Evolutionary conservation across 2,329 filamentous ascomycete species (phyloP).

Genomic region (Botryotinia calthae): DNA sequence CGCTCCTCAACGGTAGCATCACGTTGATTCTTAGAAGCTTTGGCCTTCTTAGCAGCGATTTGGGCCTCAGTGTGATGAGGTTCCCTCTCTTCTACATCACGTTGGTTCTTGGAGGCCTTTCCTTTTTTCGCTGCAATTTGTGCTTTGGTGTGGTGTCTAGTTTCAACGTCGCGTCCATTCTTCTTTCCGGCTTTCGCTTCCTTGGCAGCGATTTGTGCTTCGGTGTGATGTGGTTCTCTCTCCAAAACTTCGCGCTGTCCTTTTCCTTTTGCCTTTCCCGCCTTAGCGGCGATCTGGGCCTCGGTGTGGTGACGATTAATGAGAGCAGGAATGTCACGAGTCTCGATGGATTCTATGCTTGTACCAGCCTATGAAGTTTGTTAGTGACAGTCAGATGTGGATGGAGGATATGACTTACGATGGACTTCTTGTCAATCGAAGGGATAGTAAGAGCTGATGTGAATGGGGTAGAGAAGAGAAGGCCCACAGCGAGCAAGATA

Average conservation of each 20-base stretch:
- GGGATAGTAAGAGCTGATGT: constrained; percentile 28
- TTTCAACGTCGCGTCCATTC: background rate
- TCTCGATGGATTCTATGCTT: constrained; percentile 13
- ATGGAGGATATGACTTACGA: constrained; percentile 17
- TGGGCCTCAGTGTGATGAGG: constrained; percentile 23
- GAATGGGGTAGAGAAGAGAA: constrained; percentile 34
- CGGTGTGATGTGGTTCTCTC: constrained; percentile 28
- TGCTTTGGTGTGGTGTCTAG: background rate
- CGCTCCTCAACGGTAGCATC: constrained; percentile 21
- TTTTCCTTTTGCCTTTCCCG: background rate
- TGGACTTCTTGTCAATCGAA: constrained; percentile 24
- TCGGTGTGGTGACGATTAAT: constrained; percentile 26
- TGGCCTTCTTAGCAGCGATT: constrained; percentile 28
- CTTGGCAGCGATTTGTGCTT: constrained; percentile 27
- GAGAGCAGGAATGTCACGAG: constrained; percentile 14
- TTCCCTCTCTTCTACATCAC: background rate
- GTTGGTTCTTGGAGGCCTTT: background rate
- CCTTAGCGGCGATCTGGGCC: constrained; percentile 27
- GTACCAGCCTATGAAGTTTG: background rate
- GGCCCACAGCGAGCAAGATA: constrained; percentile 32
- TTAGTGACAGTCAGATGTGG: background rate
- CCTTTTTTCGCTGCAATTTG: background rate
- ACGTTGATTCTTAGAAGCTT: constrained; percentile 12
- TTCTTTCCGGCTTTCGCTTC: background rate
- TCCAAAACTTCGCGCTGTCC: background rate